Base-by-base conservation (phyloP, 306 rosid genomes). In the Pterocarpus santalinus region DNA sequence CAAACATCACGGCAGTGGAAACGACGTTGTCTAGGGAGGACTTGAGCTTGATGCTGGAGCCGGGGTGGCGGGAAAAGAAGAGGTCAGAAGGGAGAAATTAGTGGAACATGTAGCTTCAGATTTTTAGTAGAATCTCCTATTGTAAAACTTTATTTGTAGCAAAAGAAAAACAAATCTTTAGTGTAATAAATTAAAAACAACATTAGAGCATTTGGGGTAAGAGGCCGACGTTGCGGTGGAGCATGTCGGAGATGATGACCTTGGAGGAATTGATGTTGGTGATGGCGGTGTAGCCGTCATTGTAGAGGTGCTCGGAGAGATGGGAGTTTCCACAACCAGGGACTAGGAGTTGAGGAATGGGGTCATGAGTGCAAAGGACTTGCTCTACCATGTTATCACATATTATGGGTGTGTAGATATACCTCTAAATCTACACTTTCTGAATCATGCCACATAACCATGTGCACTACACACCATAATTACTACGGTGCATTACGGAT, bases 281-380 rank as follows among this genome's bases (percentile, higher is more conserved):
- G 55, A 91, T 85, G 77, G 69, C 56, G 12, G 41, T 78, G 80
- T 86, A 89, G 5, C 96, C 99, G 8, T 88, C 91, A 68, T 95
- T 97, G 60, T 95, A 93, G 44, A 95, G 91, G 73, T 95, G 91
- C 62, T 91, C 97, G 52, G 99, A 95, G 28, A 93, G 98, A 52
- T 86, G 91, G 46, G 99, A 95, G 83, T 91, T 95, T 2, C 99
- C 97, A 51, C 99, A 95, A 15, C 85, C 99, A 2, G 99, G 99
- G 11, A 95, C 70, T 35, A 95, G 97, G 7, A 95, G 72, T 58
- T 80, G 89, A 12, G 87, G 76, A 49, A 53, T 78, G 66, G 22
- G 28, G 28, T 22, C 28, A 22, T 22, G 28, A 22, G 28, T 22
- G 28, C 28, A 1, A 22, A 22, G 28, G 28, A 22, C 28, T 0